Evolutionary conservation across 257 asterid species (phyloP).

Genomic region (Solanum dulcamara): DNA sequence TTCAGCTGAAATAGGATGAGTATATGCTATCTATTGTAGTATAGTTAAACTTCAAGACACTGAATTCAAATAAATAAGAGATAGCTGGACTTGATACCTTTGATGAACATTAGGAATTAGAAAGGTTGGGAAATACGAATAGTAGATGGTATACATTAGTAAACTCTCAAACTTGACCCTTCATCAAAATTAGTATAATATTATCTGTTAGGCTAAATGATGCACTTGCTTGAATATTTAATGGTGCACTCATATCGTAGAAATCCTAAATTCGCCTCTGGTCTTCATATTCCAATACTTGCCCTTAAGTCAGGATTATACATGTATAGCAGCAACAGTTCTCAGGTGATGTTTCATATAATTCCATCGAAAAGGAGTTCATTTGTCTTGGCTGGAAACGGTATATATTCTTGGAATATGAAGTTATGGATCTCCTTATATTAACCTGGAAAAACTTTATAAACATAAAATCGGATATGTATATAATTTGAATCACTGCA

Average conservation of each 20-base stretch:
- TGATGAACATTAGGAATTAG: neutral
- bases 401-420: constrained; percentile 6
- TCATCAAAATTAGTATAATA: neutral
- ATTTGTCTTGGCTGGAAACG: constrained; percentile 15
- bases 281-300: no score
- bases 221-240: no score
- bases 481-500: neutral
- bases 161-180: neutral
- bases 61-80: no score
- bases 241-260: no score
- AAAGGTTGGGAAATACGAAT: neutral
- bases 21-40: neutral
- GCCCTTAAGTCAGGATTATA: neutral
- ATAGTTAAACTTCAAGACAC: neutral
- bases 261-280: no score
- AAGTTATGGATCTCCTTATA: neutral
- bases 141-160: neutral
- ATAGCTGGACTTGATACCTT: no score
- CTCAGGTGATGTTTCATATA: neutral
- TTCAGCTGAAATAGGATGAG: neutral
- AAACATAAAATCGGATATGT: neutral
- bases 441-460: neutral
- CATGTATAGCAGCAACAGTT: neutral
- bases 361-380: constrained; percentile 20
- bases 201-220: no score